Conservation (phyloP, 805 yeast genomes). For the Myxozyma neotropica region DNA sequence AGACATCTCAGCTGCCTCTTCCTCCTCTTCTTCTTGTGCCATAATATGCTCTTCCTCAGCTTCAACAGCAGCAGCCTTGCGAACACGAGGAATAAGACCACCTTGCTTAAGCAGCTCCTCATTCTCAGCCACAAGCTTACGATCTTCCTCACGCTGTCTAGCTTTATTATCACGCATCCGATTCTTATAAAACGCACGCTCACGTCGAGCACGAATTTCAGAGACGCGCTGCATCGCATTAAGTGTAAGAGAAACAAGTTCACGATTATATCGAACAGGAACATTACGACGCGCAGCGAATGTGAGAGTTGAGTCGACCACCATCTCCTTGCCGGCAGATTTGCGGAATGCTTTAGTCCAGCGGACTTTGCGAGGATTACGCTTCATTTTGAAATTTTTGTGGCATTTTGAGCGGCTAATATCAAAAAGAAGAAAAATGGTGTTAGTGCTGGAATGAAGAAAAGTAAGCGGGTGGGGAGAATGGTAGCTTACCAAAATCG, state of each 20-base stretch:
- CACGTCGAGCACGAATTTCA: constrained; percentile 94
- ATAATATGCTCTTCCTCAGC: constrained; percentile 51
- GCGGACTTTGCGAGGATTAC: constrained; percentile 87
- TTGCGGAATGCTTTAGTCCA: constrained; percentile 99
- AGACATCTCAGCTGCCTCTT: constrained; percentile 25
- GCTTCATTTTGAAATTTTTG: constrained; percentile 93
- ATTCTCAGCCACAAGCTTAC: constrained; percentile 82
- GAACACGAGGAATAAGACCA: constrained; percentile 59
- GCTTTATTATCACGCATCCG: constrained; percentile 98
- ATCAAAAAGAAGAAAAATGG: no score
- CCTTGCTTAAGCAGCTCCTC: constrained; percentile 93
- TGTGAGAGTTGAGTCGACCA: constrained; percentile 93
- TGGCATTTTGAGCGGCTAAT: constrained; percentile 94
- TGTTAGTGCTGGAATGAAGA: no score
- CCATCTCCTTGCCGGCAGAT: constrained; percentile 98
- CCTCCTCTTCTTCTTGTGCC: constrained; percentile 56
- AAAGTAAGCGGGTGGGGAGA: no score
- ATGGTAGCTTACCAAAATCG: constrained; percentile 68
- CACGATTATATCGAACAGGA: constrained; percentile 97
- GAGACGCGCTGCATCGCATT: constrained; percentile 95
- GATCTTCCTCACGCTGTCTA: constrained; percentile 78
- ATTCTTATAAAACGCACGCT: constrained; percentile 97
- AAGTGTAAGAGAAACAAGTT: constrained; percentile 88
- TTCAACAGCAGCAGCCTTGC: constrained; percentile 52
- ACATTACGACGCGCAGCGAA: constrained; percentile 97